Evolutionary conservation across 306 rosid genomes (phyloP), one percentile per base, ranked within the genome.

Genomic region (Sophora flavescens): DNA sequence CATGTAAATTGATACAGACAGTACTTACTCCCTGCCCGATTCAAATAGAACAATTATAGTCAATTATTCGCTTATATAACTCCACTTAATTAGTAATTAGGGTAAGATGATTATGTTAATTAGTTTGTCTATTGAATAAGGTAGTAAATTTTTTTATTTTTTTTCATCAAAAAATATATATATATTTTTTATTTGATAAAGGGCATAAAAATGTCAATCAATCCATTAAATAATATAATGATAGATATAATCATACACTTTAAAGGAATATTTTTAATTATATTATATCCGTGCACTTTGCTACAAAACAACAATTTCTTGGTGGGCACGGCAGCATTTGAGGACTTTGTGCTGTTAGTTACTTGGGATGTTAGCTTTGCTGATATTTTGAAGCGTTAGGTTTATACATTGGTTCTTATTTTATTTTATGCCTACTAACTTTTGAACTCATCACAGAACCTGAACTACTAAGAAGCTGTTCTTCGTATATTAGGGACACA

Each of bases 321-420:
- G 54, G 74, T 63, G 68, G 52, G 51, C 78, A 54, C 68, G 44
- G 44, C 75, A 57, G 64, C 50, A 58, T 50, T 57, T 73, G 47
- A 73, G 84, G 53, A 58, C 61, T 78, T 35, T 8, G 61, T 35
- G 6, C 54, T 45, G 58, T 47, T 60, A 11, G 58, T 47, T 60
- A 11, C 9, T 45, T 50, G 65, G 47, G 48, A 54, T 36, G 42
- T 56, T 10, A 51, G 57, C 14, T 53, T 53, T 78, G 63, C 14
- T 35, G 41, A 26, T 68, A 78, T 59, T 78, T 59, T 59, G 57
- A 78, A 69, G 72, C 47, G 17, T 70, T 72, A 51, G 52, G 62
- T 54, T 12, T 45, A 6, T 70, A 50, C 38, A 70, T 70, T 72
- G 18, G 57, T 11, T 42, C 54, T 44, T 44, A 10, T 11, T 44